Evolutionary conservation across 345 rosid species (phyloP), one percentile per base, ranked within the genome.

Genomic region (Excoecaria cochinchinensis): DNA sequence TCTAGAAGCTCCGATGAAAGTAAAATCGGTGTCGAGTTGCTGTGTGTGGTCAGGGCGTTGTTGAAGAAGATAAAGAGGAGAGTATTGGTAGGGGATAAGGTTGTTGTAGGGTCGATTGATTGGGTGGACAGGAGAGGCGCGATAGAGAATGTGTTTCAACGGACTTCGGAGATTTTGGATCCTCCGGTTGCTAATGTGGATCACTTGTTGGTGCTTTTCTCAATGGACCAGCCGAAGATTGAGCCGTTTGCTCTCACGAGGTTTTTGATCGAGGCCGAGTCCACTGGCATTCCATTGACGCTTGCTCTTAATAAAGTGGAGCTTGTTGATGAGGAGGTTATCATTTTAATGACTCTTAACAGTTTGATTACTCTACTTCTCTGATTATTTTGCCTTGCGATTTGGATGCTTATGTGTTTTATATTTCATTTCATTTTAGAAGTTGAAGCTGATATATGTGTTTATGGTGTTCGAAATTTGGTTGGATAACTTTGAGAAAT

Each of bases 171-270:
- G 89, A 81, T 90, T 67, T 68, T 84, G 39, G 97, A 93, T 76
- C 98, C 97, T 62, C 97, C 98, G 0, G 92, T 93, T n/a, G 97
- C 97, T 31, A 93, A 91, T 80, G 97, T 93, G 55, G 95, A 90
- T 81, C 95, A 88, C 38, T 74, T 93, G 69, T 80, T 91, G 51
- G 90, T 93, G 76, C 87, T 93, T 19, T 93, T 93, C 86, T 91
- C 99, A 0, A 42, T 95, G 72, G 95, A 91, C 71, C 95, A 91
- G 76, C 97, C 97, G 3, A 87, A 79, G 76, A 57, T 85, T 8
- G 99, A 95, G 83, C 91, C 97, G 0, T 91, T 89, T 25, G 76
- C 82, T 46, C 90, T 95, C 62, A 95, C 99, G 0, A 86, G 97
- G 83, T 95, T 95, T 87, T 82, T 95, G 67, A 86, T 91, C 40